Evolutionary conservation across 2,329 filamentous ascomycete genomes (phyloP).

Genomic region (Blastomyces percursus): DNA sequence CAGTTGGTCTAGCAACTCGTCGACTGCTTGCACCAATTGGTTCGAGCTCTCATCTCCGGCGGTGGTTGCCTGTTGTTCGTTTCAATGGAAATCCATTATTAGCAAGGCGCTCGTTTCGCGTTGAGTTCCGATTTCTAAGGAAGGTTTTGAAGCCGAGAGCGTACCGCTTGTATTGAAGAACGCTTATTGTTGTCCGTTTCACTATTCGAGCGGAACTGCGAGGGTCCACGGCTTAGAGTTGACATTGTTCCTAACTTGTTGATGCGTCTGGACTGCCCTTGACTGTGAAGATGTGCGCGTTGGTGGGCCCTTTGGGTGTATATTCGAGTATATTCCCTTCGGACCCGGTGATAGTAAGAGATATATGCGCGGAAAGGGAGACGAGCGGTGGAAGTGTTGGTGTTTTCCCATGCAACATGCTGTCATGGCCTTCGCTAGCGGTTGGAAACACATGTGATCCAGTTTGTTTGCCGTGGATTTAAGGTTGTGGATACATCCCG

Average conservation of each 20-base stretch:
- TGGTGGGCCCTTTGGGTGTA: background rate
- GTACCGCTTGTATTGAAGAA: background rate
- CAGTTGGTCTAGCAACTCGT: slow-evolving; percentile 74
- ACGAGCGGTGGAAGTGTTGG: background rate
- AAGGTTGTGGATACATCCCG: background rate
- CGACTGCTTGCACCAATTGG: slow-evolving; percentile 65
- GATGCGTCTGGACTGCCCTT: background rate
- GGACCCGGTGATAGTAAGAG: background rate
- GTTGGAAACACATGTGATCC: background rate
- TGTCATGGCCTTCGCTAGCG: background rate
- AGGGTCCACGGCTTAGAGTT: background rate
- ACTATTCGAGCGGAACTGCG: background rate
- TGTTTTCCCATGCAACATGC: background rate
- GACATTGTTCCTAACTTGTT: background rate
- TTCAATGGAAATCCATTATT: background rate
- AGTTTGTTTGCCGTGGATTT: background rate
- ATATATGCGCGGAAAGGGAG: background rate
- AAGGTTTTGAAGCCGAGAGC: background rate
- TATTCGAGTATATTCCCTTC: background rate
- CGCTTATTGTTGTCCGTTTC: slow-evolving; percentile 2
- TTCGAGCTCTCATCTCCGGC: slow-evolving; percentile 18
- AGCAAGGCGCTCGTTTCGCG: background rate
- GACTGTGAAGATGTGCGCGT: background rate
- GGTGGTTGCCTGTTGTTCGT: slow-evolving; percentile 7
- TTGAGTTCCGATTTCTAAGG: background rate